Conservation (phyloP, 108 stramenopile species). For the Cylindrotheca closterium region DNA sequence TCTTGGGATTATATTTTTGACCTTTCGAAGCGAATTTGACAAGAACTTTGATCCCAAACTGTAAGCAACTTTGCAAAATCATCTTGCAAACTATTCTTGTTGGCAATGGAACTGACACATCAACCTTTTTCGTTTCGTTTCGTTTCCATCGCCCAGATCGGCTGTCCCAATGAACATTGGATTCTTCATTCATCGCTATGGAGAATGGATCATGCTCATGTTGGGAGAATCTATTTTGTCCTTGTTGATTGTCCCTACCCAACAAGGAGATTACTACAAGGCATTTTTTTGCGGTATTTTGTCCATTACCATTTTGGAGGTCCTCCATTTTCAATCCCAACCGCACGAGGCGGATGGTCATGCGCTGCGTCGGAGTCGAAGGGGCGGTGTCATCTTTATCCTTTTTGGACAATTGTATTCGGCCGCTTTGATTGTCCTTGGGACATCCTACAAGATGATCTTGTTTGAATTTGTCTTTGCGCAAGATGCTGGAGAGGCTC, state of each 20-base stretch:
- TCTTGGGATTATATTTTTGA: not conserved
- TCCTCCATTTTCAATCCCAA: slow-evolving; percentile 50
- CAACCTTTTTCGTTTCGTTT: not conserved
- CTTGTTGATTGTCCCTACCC: slow-evolving; percentile 50
- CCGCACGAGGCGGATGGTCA: slow-evolving; percentile 51
- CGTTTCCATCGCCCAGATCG: slow-evolving; percentile 7
- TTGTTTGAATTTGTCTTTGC: slow-evolving; percentile 34
- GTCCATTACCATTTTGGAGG: slow-evolving; percentile 43
- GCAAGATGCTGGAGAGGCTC: slow-evolving; percentile 2
- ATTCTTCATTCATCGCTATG: slow-evolving; percentile 68
- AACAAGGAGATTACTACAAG: slow-evolving; percentile 29
- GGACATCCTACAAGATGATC: slow-evolving; percentile 49
- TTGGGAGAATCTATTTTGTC: slow-evolving; percentile 64
- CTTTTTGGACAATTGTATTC: slow-evolving; percentile 36
- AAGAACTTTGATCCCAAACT: not conserved
- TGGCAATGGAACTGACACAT: not conserved
- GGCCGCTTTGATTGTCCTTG: slow-evolving; percentile 40
- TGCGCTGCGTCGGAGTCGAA: slow-evolving; percentile 36
- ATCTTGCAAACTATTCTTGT: not conserved
- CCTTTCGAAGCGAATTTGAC: not conserved
- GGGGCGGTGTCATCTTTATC: slow-evolving; percentile 26
- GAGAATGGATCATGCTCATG: slow-evolving; percentile 79
- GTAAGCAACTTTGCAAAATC: no score
- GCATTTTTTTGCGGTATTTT: slow-evolving; percentile 48
- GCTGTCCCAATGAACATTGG: slow-evolving; percentile 63